phyloP scores from a whole-genome alignment of 148 eudicot genomes.

The Silene uniflora region DNA sequence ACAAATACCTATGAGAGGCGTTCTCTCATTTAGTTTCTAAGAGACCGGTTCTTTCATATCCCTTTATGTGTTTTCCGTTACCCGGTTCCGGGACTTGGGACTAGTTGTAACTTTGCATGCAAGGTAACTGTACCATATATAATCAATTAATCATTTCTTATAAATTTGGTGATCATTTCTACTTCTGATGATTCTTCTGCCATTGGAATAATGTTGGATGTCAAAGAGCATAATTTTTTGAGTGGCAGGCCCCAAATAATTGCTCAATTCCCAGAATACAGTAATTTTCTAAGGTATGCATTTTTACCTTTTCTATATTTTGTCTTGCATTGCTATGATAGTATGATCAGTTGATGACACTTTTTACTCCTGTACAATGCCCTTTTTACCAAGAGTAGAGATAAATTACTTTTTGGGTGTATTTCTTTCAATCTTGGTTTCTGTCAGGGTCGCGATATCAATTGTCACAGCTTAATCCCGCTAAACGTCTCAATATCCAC shows the following conservation, averaged over 20 bases:
- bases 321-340: slow-evolving; percentile 15
- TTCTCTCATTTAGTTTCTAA: no score
- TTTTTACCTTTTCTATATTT: background rate
- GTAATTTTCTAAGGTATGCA: slow-evolving; percentile 5
- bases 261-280: slow-evolving; percentile 32
- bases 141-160: background rate
- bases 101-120: slow-evolving; percentile 23
- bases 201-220: slow-evolving; percentile 23
- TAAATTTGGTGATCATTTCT: background rate
- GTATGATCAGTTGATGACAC: background rate
- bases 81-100: no score
- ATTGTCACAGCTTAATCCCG: background rate
- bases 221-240: slow-evolving; percentile 18
- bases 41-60: no score
- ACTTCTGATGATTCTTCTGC: slow-evolving; percentile 12
- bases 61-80: no score
- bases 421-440: background rate
- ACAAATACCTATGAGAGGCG: background rate
- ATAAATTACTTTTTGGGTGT: background rate
- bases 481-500: no score
- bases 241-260: slow-evolving; percentile 26
- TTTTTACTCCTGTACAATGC: background rate
- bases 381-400: background rate
- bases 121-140: slow-evolving; percentile 20
- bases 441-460: no score